Base-by-base conservation (phyloP, 1,284 basidiomycete species). In the Leucoagaricus sp. region DNA sequence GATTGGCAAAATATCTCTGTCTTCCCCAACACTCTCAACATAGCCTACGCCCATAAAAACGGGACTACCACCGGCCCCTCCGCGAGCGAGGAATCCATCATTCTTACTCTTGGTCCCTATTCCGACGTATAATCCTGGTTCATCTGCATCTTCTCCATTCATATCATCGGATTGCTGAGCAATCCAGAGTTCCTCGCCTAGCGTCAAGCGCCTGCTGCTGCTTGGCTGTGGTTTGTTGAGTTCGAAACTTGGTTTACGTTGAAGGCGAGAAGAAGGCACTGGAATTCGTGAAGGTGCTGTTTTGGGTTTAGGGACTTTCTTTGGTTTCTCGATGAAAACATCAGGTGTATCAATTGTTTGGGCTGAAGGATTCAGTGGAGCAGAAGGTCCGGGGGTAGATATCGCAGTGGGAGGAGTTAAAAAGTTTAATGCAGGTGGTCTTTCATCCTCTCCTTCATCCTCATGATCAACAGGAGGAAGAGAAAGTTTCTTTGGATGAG, bases 11-110 rank as follows among this genome's bases (percentile, higher is more conserved):
- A 4, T n/a, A 9, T 36, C 29, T 28, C n/a, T 49, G 28, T 58
- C 65, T 69, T 67, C 67, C 19, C 69, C 67, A 6, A 66, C 80
- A 12, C 80, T 85, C 31, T 79, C 75, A 3, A 87, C 78, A 63
- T 84, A 84, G 2, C 86, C 86, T 25, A 75, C 79, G 13, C 84
- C 85, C 82, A 89, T 84, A 56, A 84, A 81, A 8, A 91, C 83
- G 6, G 88, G 84, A 1, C 64, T 57, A 2, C 89, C 88, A 25
- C 84, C 87, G 7, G 78, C 87, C 1, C 89, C 89, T 15, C 89
- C 89, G 63, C 82, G 83, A 9, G 87, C 85, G n/a, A 90, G 70
- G 59, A 88, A 91, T 2, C 86, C 86, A 12, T 67, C 71, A 25
- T 70, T 73, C 61, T 77, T 81, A 55, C 75, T 81, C 63, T 76